Base-by-base conservation (phyloP, 805 yeast species). In the Spathaspora sp. region DNA sequence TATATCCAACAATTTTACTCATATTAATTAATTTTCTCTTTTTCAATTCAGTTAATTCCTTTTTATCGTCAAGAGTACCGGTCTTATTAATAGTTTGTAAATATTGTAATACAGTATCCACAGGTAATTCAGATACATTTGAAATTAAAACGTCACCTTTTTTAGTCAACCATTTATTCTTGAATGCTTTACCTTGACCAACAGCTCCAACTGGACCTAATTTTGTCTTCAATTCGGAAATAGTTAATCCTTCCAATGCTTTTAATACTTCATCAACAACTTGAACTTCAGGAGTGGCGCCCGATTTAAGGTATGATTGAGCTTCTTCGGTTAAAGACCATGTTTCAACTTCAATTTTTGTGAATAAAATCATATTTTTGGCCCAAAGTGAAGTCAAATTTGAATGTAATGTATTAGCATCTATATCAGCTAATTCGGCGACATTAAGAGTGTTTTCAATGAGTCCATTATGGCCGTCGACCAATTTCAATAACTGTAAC, bases 171-270 rank as follows among this genome's bases (percentile, higher is more conserved):
- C 99, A 94, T 42, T 96, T 96, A 69, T 92, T 92, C 72, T 91
- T 93, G 81, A 94, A 96, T 16, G 98, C 99, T 63, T 92, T 85
- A 60, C 96, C 96, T 75, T 94, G 99, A 56, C 99, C 99, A 57
- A 93, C 79, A 60, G 86, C 85, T 56, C 97, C 98, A 53, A 83
- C 83, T 49, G 83, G 75, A 51, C 97, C 97, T 72, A 93, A 76
- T 57, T 86, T 80, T 51, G 83, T 66, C 52, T 70, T 68, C 49
- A 87, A 89, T 49, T 93, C 97, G 20, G 87, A 67, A 60, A 94
- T 85, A 64, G 87, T 89, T 61, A 94, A 78, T 38, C 93, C 91
- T 52, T 87, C 96, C 48, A 92, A 70, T 46, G 86, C 76, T 60
- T 83, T 79, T 50, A 87, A 76, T 44, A 94, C 90, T 65, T 85